These are phyloP conservation scores for Catunica adiposa DNA, from an alignment of 2,329 filamentous ascomycete genomes.

Conservation along the genomic window DNA sequence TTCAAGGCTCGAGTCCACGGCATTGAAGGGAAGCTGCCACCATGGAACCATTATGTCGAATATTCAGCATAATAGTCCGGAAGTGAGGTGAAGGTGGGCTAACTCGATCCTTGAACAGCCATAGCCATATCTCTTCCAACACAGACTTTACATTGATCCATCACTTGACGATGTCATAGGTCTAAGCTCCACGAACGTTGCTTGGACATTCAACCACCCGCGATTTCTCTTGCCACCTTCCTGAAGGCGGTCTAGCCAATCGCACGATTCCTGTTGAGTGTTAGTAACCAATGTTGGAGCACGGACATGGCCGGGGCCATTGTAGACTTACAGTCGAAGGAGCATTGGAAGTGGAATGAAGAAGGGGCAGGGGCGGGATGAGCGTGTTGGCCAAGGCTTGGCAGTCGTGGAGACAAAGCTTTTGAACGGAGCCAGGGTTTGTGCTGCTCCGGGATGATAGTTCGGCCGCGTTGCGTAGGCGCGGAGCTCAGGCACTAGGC, in stretches of 20 bases:
- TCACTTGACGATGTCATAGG: neutral
- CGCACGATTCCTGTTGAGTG: neutral
- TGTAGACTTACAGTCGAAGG: neutral
- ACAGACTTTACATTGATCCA: neutral
- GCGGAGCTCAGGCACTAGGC: too few relatives aligned
- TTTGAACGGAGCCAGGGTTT: too few relatives aligned
- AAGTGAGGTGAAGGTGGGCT: neutral
- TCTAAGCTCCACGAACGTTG: neutral
- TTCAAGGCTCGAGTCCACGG: neutral
- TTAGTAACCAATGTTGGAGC: neutral
- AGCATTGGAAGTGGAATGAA: neutral
- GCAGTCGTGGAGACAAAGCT: neutral
- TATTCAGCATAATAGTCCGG: too few relatives aligned
- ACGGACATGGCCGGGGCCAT: neutral
- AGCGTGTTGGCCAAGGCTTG: neutral
- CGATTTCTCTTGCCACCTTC: too few relatives aligned
- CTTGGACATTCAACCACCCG: neutral
- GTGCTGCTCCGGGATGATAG: too few relatives aligned
- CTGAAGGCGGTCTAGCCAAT: neutral
- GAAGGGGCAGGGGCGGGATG: neutral
- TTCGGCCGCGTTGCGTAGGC: too few relatives aligned
- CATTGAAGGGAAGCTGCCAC: neutral
- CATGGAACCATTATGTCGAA: neutral
- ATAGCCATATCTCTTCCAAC: neutral
- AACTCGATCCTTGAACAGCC: neutral